Evolutionary conservation across 768 basidiomycete genomes (phyloP).

Genomic region (Trametes villosa): DNA sequence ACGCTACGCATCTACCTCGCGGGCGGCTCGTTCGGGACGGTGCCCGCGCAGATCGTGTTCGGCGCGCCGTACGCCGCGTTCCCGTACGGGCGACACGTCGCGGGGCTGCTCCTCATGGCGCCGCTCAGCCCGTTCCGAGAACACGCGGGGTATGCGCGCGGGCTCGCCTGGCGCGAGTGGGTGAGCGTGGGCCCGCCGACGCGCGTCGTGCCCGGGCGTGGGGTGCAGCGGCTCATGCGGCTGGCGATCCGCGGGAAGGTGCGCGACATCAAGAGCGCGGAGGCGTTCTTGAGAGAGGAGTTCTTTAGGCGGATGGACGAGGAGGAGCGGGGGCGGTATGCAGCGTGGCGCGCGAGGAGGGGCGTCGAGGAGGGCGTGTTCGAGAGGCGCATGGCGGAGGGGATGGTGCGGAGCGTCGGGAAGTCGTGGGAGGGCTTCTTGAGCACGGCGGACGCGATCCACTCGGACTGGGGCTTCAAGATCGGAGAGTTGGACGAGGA

Average conservation of each 20-base stretch:
- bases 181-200: slow-evolving; percentile 50
- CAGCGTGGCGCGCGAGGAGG: slow-evolving; percentile 46
- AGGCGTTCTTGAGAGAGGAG: slow-evolving; percentile 43
- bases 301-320: slow-evolving; percentile 48
- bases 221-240: slow-evolving; percentile 40
- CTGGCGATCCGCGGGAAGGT: slow-evolving; percentile 41
- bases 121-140: slow-evolving; percentile 51
- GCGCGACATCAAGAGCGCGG: slow-evolving; percentile 42
- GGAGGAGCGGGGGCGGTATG: slow-evolving; percentile 38
- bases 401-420: slow-evolving; percentile 50
- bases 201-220: slow-evolving; percentile 47
- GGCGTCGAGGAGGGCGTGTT: slow-evolving; percentile 48
- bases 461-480: slow-evolving; percentile 54
- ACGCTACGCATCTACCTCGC: slow-evolving; percentile 52
- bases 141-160: slow-evolving; percentile 49
- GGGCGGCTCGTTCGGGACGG: slow-evolving; percentile 59
- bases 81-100: slow-evolving; percentile 51
- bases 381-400: slow-evolving; percentile 46
- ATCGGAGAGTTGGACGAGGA: slow-evolving; percentile 49
- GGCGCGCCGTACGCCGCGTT: slow-evolving; percentile 58
- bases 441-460: slow-evolving; percentile 45
- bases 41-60: slow-evolving; percentile 60
- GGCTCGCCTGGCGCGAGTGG: slow-evolving; percentile 52
- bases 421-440: slow-evolving; percentile 58
- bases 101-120: slow-evolving; percentile 51